Percentiles rank a stretch among this genome's conserved stretches.
These are phyloP conservation scores for Aphanomyces euteiches DNA, from an alignment of 352 stramenopile genomes.

Conservation along the genomic window DNA sequence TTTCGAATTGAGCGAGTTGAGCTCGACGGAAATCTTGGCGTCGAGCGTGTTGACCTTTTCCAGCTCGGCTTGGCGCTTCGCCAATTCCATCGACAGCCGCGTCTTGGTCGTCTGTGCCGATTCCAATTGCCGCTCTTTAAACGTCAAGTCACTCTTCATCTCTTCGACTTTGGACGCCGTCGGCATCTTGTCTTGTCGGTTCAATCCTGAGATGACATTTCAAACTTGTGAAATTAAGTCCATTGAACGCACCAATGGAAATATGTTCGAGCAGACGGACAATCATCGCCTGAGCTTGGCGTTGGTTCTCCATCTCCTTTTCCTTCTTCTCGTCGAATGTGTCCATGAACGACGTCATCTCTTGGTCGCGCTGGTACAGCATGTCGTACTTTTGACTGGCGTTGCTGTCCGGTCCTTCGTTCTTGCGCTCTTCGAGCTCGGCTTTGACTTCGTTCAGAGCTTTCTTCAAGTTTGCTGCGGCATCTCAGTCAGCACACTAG, in stretches of 20 bases:
- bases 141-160: slow-evolving; percentile 84
- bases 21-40: slow-evolving; percentile 79
- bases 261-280: slow-evolving; percentile 90
- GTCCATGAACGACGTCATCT: slow-evolving; percentile 90
- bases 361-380: slow-evolving; percentile 85
- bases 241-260: slow-evolving; percentile 42
- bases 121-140: slow-evolving; percentile 92
- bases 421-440: slow-evolving; percentile 61
- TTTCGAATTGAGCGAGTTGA: slow-evolving; percentile 74
- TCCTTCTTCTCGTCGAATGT: slow-evolving; percentile 71
- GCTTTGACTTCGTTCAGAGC: slow-evolving; percentile 51
- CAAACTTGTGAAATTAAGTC: slow-evolving; percentile 11
- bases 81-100: slow-evolving; percentile 76
- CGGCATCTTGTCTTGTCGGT: slow-evolving; percentile 70
- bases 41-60: slow-evolving; percentile 90
- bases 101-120: slow-evolving; percentile 85
- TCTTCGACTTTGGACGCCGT: slow-evolving; percentile 71
- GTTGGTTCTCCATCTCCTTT: slow-evolving; percentile 52
- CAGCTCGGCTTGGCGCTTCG: slow-evolving; percentile 84
- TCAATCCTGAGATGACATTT: slow-evolving; percentile 34
- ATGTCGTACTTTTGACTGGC: slow-evolving; percentile 80
- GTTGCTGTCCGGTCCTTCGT: slow-evolving; percentile 55
- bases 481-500: not conserved
- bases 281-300: slow-evolving; percentile 68
- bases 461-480: slow-evolving; percentile 45